Evolutionary conservation across 352 stramenopile species (phyloP).

Genomic region (Phytophthora podocarpi): DNA sequence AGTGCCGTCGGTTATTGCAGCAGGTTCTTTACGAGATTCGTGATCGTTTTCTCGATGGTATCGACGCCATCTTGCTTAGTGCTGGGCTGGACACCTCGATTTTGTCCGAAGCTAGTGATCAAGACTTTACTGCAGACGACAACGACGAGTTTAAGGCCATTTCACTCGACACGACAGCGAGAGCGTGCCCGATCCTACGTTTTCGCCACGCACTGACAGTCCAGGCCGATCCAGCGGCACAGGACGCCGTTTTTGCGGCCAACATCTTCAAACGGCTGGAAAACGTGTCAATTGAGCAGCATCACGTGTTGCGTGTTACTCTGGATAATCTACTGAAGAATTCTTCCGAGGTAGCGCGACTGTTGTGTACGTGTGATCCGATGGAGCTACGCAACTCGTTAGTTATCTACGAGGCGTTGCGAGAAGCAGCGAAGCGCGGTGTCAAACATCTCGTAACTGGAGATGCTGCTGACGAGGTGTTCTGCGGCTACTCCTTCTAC

Average conservation of each 20-base stretch:
- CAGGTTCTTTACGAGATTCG: constrained; percentile 52
- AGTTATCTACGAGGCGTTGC: constrained; percentile 80
- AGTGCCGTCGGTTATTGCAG: constrained; percentile 60
- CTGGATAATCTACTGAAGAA: constrained; percentile 62
- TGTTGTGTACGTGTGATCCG: constrained; percentile 78
- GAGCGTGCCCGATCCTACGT: constrained; percentile 46
- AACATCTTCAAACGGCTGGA: constrained; percentile 51
- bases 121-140: constrained; percentile 30
- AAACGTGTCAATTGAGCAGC: constrained; percentile 54
- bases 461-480: constrained; percentile 88
- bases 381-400: constrained; percentile 90
- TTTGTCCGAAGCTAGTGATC: constrained; percentile 57
- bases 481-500: constrained; percentile 90
- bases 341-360: constrained; percentile 42
- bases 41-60: constrained; percentile 36
- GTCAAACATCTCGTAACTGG: constrained; percentile 78
- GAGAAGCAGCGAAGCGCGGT: constrained; percentile 52
- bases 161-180: constrained; percentile 46
- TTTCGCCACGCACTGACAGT: constrained; percentile 66
- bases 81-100: constrained; percentile 78
- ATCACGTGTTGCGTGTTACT: constrained; percentile 62
- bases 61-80: constrained; percentile 64
- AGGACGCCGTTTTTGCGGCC: constrained; percentile 50
- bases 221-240: constrained; percentile 42
- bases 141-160: constrained; percentile 30